These are phyloP conservation scores for Penicillium nucicola DNA, from an alignment of 495 filamentous ascomycete genomes.

Conservation along the genomic window DNA sequence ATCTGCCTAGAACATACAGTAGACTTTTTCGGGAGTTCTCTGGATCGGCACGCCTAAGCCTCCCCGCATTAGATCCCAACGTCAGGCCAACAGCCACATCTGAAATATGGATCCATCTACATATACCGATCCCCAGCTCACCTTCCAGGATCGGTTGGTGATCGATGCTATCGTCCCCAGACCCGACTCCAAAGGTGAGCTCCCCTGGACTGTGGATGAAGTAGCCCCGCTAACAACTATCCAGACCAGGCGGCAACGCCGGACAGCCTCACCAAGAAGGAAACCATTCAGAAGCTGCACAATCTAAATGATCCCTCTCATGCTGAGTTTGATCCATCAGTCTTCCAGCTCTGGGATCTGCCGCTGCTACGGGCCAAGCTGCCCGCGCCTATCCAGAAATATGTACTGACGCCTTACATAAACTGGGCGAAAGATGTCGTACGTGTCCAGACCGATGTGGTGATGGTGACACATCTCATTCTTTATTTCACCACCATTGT, in stretches of 20 bases:
- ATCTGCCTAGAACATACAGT: neutral
- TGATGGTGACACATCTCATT: conserved; percentile 74
- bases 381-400: conserved; percentile 36
- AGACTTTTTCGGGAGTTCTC: neutral
- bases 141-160: conserved; percentile 47
- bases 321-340: conserved; percentile 50
- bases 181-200: conserved; percentile 15
- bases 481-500: conserved; percentile 67
- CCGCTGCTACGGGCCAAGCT: conserved; percentile 32
- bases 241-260: conserved; percentile 15
- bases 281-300: conserved; percentile 40
- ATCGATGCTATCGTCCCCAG: conserved; percentile 44
- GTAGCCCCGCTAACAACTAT: conserved; percentile 11
- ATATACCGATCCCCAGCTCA: conserved; percentile 48
- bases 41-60: neutral
- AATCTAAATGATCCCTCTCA: conserved; percentile 50
- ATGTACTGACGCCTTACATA: conserved; percentile 55
- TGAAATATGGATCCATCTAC: conserved; percentile 31
- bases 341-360: conserved; percentile 51
- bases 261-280: conserved; percentile 16
- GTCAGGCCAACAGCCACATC: neutral
- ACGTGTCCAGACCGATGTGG: conserved; percentile 62
- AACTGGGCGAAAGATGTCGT: conserved; percentile 51
- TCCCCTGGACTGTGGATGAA: conserved; percentile 8
- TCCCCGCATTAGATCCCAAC: neutral